phyloP scores from a whole-genome alignment of 2,329 filamentous ascomycete genomes.

The Claviceps spartinae region DNA sequence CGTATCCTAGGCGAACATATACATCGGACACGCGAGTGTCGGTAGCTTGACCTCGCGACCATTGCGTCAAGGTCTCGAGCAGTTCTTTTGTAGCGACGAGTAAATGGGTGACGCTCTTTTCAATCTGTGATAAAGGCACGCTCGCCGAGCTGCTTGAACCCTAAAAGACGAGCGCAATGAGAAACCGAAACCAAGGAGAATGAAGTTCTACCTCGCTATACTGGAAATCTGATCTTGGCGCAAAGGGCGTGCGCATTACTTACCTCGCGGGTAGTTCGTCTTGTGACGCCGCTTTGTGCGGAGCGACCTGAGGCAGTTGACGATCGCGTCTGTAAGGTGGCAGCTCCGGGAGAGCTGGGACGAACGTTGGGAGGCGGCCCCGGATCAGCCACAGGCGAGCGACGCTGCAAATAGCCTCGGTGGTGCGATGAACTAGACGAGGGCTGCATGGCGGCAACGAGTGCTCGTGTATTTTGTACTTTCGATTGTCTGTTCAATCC shows the following conservation, averaged over 20 bases:
- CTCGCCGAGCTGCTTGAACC: slow-evolving; percentile 43
- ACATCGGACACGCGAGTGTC: slow-evolving; percentile 96
- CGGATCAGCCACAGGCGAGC: slow-evolving; percentile 49
- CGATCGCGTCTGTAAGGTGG: slow-evolving; percentile 42
- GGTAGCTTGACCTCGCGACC: slow-evolving; percentile 84
- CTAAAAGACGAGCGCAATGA: slow-evolving; percentile 10
- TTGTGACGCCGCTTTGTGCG: slow-evolving; percentile 20
- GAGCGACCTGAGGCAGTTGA: slow-evolving; percentile 58
- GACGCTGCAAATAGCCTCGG: slow-evolving; percentile 39
- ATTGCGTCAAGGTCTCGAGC: slow-evolving; percentile 91
- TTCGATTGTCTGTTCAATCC: neutral
- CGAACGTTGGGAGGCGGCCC: slow-evolving; percentile 44
- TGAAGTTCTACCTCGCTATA: neutral
- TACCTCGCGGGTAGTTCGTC: slow-evolving; percentile 22
- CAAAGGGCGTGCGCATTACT: slow-evolving; percentile 9
- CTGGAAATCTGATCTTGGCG: neutral
- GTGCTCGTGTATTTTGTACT: neutral
- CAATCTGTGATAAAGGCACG: slow-evolving; percentile 82
- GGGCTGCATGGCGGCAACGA: slow-evolving; percentile 29
- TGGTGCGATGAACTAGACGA: slow-evolving; percentile 36
- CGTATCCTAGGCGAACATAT: slow-evolving; percentile 92
- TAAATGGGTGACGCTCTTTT: slow-evolving; percentile 96
- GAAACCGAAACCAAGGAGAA: neutral
- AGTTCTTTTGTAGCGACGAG: slow-evolving; percentile 96
- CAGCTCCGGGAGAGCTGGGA: slow-evolving; percentile 48